Base-by-base conservation (phyloP, 768 basidiomycete genomes). In the Lactifluus subvellereus region DNA sequence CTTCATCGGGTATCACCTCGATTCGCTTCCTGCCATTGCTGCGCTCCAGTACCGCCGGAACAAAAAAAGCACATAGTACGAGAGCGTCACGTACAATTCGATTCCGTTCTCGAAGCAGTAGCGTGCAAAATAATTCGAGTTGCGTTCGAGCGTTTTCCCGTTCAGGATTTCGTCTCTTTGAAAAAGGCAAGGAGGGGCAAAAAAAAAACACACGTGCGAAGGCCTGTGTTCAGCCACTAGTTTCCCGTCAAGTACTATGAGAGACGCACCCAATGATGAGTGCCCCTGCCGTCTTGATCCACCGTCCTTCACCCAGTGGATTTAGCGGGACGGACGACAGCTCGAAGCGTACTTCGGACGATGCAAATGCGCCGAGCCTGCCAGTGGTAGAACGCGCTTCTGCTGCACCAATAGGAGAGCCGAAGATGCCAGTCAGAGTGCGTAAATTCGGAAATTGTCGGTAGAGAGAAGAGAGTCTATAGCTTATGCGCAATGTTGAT, bases 1-100 rank as follows among this genome's bases (percentile, higher is more conserved):
- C 91, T 53, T 92, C 87, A 70, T 98, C 95, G 1, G 94, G 79
- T 50, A 98, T 87, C 60, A 96, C 93, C 70, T 98, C 94, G 71
- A 96, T 84, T 49, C 89, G 84, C 73, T 91, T 91, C 68, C 89
- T 94, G 72, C 53, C 40, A 59, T 32, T 6, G 20, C 32, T 2
- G 7, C 37, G 51, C 59, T 65, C 68, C 60, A 71, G 67, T 69
- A 63, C 69, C 57, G 33, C 22, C 61, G 59, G 54, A 53, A 48
- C 38, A 40, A 54, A 54, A 40, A 32, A 43, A 56, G 74, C 76
- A 63, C 40, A 35, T 35, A 27, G 27, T 27, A 5, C 35, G 54
- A 27, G 8, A 0, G 47, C 47, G 4, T 3, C 9, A 42, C 77
- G 67, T 77, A 91, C 87, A 94, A 73, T 62, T 91, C 83, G 37